Conservation (phyloP, 345 rosid genomes). For the Citrus maxima region DNA sequence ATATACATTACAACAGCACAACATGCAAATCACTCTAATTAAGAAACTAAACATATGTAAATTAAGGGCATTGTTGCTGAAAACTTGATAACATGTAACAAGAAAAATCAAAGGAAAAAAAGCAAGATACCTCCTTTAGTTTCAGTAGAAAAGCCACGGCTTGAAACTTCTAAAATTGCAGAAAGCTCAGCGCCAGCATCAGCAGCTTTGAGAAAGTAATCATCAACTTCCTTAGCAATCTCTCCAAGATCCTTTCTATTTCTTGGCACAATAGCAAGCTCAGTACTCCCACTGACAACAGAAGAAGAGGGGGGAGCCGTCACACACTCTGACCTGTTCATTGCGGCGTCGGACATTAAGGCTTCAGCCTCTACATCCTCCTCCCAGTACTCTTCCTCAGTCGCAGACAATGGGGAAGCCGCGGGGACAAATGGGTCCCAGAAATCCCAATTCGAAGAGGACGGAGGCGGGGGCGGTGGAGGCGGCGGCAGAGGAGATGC, state of each 20-base stretch:
- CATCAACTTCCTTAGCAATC: slow-evolving; percentile 91
- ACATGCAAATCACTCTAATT: background rate
- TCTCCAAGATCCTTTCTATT: slow-evolving; percentile 77
- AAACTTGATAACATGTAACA: background rate
- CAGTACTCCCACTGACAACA: slow-evolving; percentile 59
- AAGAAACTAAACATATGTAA: background rate
- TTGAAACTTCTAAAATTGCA: slow-evolving; percentile 59
- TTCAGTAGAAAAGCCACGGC: slow-evolving; percentile 40
- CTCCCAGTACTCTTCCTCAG: slow-evolving; percentile 66
- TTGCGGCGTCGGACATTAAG: slow-evolving; percentile 37
- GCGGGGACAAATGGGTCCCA: slow-evolving; percentile 86
- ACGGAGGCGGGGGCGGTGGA: slow-evolving; percentile 73
- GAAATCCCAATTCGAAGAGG: slow-evolving; percentile 81
- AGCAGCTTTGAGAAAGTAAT: slow-evolving; percentile 80
- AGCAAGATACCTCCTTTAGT: slow-evolving; percentile 48
- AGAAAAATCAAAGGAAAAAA: background rate
- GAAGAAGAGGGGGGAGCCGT: slow-evolving; percentile 54
- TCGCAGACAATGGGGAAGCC: slow-evolving; percentile 41
- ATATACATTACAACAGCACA: background rate
- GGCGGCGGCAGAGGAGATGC: slow-evolving; percentile 46
- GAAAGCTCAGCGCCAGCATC: slow-evolving; percentile 73
- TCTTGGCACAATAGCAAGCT: slow-evolving; percentile 81
- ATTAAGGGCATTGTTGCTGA: background rate
- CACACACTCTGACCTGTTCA: slow-evolving; percentile 33
- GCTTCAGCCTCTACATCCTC: slow-evolving; percentile 49